A percentile compares a stretch with the other conserved stretches of the same genome.
Conservation (phyloP, 2,329 filamentous ascomycete genomes). For the Hypoxylon sp. region DNA sequence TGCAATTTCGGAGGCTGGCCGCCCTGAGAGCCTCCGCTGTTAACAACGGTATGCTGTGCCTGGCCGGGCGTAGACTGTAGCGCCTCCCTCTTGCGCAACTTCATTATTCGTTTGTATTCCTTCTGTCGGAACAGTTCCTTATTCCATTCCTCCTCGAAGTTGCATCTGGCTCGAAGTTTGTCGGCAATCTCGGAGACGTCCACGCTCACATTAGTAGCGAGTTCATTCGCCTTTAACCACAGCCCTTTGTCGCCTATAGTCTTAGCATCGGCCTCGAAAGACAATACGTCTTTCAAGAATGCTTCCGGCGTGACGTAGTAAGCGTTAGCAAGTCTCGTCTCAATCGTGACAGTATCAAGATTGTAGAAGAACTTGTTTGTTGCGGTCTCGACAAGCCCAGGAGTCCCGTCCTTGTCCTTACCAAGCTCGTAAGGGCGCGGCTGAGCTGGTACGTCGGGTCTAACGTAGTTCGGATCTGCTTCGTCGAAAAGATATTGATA, state of each 20-base stretch:
- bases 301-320: slow-evolving; percentile 94
- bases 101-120: slow-evolving; percentile 70
- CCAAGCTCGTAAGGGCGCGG: slow-evolving; percentile 84
- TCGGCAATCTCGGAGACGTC: slow-evolving; percentile 85
- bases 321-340: slow-evolving; percentile 95
- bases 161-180: slow-evolving; percentile 72
- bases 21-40: slow-evolving; percentile 65
- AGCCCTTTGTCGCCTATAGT: slow-evolving; percentile 86
- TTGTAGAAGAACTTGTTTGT: slow-evolving; percentile 95
- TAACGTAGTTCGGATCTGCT: slow-evolving; percentile 79
- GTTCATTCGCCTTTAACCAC: slow-evolving; percentile 89
- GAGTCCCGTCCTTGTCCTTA: slow-evolving; percentile 82
- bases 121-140: slow-evolving; percentile 75
- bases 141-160: slow-evolving; percentile 87
- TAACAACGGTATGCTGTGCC: slow-evolving; percentile 66
- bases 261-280: slow-evolving; percentile 86
- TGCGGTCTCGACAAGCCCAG: slow-evolving; percentile 80
- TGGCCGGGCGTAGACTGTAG: slow-evolving; percentile 69
- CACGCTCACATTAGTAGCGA: slow-evolving; percentile 93
- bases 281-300: slow-evolving; percentile 89
- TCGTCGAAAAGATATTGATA: slow-evolving; percentile 90
- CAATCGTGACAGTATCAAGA: slow-evolving; percentile 90
- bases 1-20: slow-evolving; percentile 63
- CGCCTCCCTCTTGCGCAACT: slow-evolving; percentile 73
- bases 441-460: slow-evolving; percentile 71